Base-by-base conservation (phyloP, 306 rosid genomes). In the Alnus glutinosa region DNA sequence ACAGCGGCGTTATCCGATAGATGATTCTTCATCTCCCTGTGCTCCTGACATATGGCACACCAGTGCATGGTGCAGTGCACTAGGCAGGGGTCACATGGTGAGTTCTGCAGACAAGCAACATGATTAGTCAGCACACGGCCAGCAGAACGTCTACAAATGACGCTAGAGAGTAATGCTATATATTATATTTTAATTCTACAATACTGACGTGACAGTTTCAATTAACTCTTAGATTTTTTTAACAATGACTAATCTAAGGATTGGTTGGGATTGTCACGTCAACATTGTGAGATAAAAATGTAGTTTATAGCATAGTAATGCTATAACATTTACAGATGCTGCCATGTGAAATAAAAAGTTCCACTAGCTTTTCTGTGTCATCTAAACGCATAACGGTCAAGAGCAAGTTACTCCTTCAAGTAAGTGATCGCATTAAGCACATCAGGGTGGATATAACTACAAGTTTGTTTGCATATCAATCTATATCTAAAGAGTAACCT, bases 61-160 rank as follows among this genome's bases (percentile, higher is more conserved):
- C 85, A 86, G 74, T 88, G 89, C 83, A 88, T 10, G 80, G 87
- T 79, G 76, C 88, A 88, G 75, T 84, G 89, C 85, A 88, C 92
- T 78, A 88, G 68, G 87, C 92, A 88, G 34, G 90, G 90, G 71
- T 88, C 92, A 82, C 88, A 88, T 9, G 88, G 92, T 51, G 90
- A 86, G 79, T 86, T 82, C 90, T 88, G 82, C 68, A 80, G 51
- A 23, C 14, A 77, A 64, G 51, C 39, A 78, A 48, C 34, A 76
- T 16, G 72, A 55, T 19, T 15, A 28, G 59, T 67, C 68, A 77
- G 49, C 19, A 79, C 48, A 42, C 4, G 10, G 57, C 14, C 57
- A 19, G 11, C 10, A 47, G 55, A 52, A 34, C 48, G 18, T 0
- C 11, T 19, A 61, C 28, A 8, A 30, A 62, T 0, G 68, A 32